phyloP scores from a whole-genome alignment of 192 early-diverging fungal genomes.

The Phycomyces blakesleeanus region DNA sequence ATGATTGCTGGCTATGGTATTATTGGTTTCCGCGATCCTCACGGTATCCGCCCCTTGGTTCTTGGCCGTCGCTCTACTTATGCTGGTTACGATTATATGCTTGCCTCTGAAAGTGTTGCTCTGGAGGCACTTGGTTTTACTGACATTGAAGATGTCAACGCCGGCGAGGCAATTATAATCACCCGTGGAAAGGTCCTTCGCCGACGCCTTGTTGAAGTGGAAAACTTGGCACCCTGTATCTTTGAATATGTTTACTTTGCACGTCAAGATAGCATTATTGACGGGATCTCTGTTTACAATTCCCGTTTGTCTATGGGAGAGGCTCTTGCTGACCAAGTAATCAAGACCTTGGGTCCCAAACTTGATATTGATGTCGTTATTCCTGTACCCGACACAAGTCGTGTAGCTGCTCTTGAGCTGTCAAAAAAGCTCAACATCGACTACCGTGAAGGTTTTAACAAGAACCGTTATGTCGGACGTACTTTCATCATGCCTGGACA shows the following conservation, averaged over 20 bases:
- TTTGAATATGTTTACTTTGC: conserved; percentile 99
- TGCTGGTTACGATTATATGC: conserved; percentile 92
- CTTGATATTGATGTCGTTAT: conserved; percentile 98
- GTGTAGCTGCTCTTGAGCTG: conserved; percentile 90
- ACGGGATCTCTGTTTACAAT: conserved; percentile 98
- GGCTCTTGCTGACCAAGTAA: conserved; percentile 83
- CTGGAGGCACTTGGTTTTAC: conserved; percentile 88
- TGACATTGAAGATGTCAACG: conserved; percentile 85
- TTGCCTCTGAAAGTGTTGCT: conserved; percentile 95
- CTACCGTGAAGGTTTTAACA: conserved; percentile 99
- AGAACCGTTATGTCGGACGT: conserved; percentile 98
- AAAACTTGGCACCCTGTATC: conserved; percentile 84
- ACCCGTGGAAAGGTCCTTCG: conserved; percentile 70
- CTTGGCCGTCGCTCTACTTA: conserved; percentile 75
- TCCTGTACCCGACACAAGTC: conserved; percentile 96
- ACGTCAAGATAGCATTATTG: conserved; percentile 96
- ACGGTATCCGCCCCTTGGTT: conserved; percentile 95
- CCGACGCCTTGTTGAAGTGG: conserved; percentile 55
- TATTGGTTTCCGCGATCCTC: conserved; percentile 90
- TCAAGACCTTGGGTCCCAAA: conserved; percentile 65
- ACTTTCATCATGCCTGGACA: conserved; percentile 99
- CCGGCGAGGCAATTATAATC: conserved; percentile 94
- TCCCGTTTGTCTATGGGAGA: conserved; percentile 97
- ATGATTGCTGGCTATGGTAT: conserved; percentile 99
- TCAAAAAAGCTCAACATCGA: conserved; percentile 84